Evolutionary conservation across 2,329 filamentous ascomycete genomes (phyloP).

Genomic region (Fusarium veterinarium): DNA sequence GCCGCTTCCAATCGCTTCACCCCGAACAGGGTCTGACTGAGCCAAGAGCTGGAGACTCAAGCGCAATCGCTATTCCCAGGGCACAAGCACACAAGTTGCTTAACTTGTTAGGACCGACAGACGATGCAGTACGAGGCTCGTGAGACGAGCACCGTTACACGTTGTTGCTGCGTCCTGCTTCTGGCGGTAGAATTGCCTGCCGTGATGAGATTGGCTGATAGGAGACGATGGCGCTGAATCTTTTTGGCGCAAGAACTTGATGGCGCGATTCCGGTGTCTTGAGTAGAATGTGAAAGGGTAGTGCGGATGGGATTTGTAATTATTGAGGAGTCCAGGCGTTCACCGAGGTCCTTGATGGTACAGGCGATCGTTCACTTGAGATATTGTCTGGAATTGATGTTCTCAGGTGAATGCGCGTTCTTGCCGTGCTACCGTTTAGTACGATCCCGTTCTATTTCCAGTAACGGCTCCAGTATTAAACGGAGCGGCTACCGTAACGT

Average conservation of each 20-base stretch:
- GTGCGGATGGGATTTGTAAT: not conserved
- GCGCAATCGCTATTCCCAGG: conserved; percentile 7
- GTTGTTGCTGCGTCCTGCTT: conserved; percentile 13
- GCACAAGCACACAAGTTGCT: not conserved
- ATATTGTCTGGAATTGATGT: conserved; percentile 35
- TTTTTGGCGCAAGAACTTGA: conserved; percentile 20
- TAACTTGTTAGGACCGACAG: not conserved
- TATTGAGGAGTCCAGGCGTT: not conserved
- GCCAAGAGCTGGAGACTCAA: conserved; percentile 17
- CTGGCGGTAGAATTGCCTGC: conserved; percentile 14
- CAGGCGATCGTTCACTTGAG: conserved; percentile 11
- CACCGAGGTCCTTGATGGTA: conserved; percentile 1
- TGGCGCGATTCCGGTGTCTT: not conserved
- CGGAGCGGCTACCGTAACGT: conserved; percentile 1
- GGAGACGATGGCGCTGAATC: conserved; percentile 20
- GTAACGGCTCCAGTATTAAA: conserved; percentile 16
- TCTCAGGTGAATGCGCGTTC: conserved; percentile 34
- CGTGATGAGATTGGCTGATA: conserved; percentile 36
- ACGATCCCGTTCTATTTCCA: conserved; percentile 8
- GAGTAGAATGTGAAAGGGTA: not conserved
- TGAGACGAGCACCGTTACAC: conserved; percentile 25
- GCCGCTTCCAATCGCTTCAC: conserved; percentile 16
- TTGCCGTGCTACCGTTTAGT: conserved; percentile 26
- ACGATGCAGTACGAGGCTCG: not conserved
- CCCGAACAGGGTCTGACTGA: conserved; percentile 2